Conservation (phyloP, 768 basidiomycete genomes). For the Amylocystis lapponica region DNA sequence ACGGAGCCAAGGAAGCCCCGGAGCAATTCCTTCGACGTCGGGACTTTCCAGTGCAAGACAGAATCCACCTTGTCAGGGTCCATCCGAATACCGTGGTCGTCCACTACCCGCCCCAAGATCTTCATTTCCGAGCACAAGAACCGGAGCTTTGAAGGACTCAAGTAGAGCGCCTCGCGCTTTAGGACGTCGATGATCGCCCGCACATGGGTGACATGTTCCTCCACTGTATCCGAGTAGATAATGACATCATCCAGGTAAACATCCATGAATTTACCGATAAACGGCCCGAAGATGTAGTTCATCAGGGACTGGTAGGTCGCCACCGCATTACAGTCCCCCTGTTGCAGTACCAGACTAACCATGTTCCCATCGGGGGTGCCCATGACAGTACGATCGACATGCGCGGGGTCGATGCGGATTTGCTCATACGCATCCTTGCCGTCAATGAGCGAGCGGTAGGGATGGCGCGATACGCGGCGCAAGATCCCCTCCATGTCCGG, state of each 20-base stretch:
- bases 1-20: constrained; percentile 29
- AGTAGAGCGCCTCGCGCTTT: constrained; percentile 12
- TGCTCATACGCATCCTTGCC: constrained; percentile 26
- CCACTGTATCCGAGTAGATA: constrained; percentile 23
- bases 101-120: constrained; percentile 30
- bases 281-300: constrained; percentile 32
- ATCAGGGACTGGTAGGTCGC: constrained; percentile 37
- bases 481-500: constrained; percentile 23
- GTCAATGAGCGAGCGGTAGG: constrained; percentile 17
- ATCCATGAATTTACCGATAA: constrained; percentile 28
- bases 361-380: constrained; percentile 25
- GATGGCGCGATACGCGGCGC: constrained; percentile 6
- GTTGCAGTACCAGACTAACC: constrained; percentile 26
- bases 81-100: constrained; percentile 35
- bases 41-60: constrained; percentile 25
- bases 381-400: constrained; percentile 18
- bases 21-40: constrained; percentile 27
- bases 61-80: constrained; percentile 39
- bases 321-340: constrained; percentile 26
- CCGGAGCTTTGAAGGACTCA: constrained; percentile 17
- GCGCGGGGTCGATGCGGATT: constrained; percentile 16
- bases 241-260: constrained; percentile 31
- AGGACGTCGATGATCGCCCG: constrained; percentile 9
- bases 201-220: constrained; percentile 22
- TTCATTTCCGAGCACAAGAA: constrained; percentile 16